phyloP scores from a whole-genome alignment of 768 basidiomycete species.

The Kwoniella sp. region DNA sequence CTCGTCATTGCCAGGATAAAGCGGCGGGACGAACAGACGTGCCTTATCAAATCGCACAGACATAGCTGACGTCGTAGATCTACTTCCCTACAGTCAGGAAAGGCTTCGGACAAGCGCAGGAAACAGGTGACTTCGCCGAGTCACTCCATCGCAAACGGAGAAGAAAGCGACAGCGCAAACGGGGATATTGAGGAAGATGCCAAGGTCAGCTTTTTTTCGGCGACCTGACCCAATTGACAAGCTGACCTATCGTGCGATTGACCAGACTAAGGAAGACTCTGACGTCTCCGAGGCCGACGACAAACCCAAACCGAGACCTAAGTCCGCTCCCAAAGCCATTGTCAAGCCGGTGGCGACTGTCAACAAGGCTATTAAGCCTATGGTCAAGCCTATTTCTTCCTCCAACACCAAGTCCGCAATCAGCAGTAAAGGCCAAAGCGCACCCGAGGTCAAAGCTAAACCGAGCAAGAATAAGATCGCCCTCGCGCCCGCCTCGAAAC shows the following conservation, averaged over 20 bases:
- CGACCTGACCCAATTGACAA: no score
- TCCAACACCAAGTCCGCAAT: not conserved
- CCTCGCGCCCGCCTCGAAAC: not conserved
- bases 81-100: no score
- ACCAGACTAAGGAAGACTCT: no score
- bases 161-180: no score
- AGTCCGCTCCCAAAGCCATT: not conserved
- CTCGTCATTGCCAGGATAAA: no score
- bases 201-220: not conserved
- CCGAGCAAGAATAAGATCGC: constrained; percentile 1
- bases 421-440: not conserved
- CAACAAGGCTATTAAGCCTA: not conserved
- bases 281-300: not conserved
- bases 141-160: no score
- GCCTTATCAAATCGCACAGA: no score
- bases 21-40: no score
- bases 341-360: not conserved
- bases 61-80: no score
- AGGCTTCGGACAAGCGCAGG: no score
- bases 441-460: not conserved
- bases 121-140: no score
- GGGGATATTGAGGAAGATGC: not conserved
- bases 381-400: not conserved
- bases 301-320: not conserved
- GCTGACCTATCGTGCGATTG: no score